Conservation (phyloP, 23 red algal genomes). For the Agarophyton chilense region DNA sequence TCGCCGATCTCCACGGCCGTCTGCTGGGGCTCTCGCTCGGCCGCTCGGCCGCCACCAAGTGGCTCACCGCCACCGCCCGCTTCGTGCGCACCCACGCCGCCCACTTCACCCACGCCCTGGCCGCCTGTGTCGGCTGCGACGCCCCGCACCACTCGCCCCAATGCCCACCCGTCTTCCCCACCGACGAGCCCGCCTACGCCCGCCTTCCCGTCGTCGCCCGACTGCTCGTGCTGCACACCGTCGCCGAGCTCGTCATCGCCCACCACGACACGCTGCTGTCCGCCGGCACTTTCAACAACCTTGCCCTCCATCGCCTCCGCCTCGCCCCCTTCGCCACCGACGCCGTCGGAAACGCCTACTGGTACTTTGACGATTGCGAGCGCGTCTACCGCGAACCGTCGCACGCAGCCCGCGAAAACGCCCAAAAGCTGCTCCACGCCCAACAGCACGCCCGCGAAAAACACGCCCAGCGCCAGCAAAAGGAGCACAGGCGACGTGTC, state of each 20-base stretch:
- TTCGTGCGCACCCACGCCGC: conserved; percentile 40
- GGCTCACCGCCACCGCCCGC: conserved; percentile 49
- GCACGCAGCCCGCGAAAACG: background rate
- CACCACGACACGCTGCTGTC: conserved; percentile 70
- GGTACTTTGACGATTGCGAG: conserved; percentile 72
- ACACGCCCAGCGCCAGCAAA: background rate
- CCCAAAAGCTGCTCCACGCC: background rate
- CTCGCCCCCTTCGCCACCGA: conserved; percentile 30
- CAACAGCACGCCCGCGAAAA: conserved; percentile 3
- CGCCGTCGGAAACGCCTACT: conserved; percentile 65
- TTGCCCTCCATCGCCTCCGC: conserved; percentile 6
- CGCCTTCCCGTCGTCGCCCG: conserved; percentile 10
- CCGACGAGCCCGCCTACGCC: conserved; percentile 24
- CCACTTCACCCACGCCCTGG: conserved; percentile 27
- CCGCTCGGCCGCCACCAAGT: conserved; percentile 46
- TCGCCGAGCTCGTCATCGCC: conserved; percentile 56
- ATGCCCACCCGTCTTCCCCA: conserved; percentile 3
- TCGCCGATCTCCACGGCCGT: conserved; percentile 70
- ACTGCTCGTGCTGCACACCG: conserved; percentile 51
- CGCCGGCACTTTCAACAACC: conserved; percentile 38
- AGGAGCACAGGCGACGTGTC: background rate
- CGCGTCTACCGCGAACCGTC: conserved; percentile 75
- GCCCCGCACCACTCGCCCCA: background rate
- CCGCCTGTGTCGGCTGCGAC: background rate
- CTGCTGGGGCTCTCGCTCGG: conserved; percentile 58